These are phyloP conservation scores for Sporothrix globosa DNA, from an alignment of 2,329 filamentous ascomycete species.

Conservation along the genomic window DNA sequence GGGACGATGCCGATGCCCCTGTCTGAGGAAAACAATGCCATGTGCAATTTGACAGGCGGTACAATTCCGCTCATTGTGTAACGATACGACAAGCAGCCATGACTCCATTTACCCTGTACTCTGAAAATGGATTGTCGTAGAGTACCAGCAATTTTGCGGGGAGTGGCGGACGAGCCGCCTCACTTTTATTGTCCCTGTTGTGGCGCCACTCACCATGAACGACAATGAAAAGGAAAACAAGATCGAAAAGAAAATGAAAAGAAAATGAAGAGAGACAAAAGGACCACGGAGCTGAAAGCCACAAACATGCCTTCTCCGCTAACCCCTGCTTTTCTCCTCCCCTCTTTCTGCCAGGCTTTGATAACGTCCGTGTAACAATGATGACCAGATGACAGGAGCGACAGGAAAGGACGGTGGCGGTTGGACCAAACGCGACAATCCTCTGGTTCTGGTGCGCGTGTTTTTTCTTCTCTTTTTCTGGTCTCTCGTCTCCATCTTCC, in stretches of 20 bases:
- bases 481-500: neutral
- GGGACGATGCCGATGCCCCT: neutral
- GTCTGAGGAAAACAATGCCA: neutral
- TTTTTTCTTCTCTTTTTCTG: neutral
- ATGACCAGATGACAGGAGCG: neutral
- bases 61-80: conserved; percentile 2
- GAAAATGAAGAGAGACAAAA: neutral
- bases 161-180: conserved; percentile 23
- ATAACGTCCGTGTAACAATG: neutral
- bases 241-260: neutral
- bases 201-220: neutral
- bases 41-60: neutral
- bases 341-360: neutral
- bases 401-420: neutral
- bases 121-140: neutral
- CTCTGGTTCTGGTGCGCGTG: neutral
- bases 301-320: conserved; percentile 16
- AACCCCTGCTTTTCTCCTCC: neutral
- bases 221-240: neutral
- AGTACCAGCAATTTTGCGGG: neutral
- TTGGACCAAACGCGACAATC: neutral
- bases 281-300: conserved; percentile 20
- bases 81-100: neutral
- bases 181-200: neutral
- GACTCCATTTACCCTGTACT: neutral